phyloP scores from a whole-genome alignment of 1,284 basidiomycete genomes.

The Rhodotorula glutinis region DNA sequence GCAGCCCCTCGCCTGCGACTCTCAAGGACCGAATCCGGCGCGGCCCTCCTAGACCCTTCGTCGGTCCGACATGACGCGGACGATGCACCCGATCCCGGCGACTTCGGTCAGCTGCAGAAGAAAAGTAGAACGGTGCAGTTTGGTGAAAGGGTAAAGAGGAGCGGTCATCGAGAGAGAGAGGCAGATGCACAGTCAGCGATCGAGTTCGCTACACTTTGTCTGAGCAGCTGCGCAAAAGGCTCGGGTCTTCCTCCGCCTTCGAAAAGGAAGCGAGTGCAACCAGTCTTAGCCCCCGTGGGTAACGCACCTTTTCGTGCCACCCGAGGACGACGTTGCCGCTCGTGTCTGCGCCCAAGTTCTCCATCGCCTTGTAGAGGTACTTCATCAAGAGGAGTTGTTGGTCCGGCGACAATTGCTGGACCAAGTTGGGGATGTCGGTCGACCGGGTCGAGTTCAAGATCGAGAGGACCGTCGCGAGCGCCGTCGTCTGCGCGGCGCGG shows the following conservation, averaged over 20 bases:
- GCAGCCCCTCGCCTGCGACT: too few species aligned
- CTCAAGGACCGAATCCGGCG: too few species aligned
- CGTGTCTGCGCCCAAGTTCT: conserved; percentile 61
- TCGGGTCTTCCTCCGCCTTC: background rate
- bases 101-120: conserved; percentile 77
- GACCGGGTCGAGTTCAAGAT: conserved; percentile 94
- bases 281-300: background rate
- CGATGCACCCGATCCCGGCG: conserved; percentile 93
- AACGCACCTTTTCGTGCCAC: conserved; percentile 88
- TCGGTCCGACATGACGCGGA: conserved; percentile 94
- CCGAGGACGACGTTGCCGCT: conserved; percentile 80
- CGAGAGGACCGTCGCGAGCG: conserved; percentile 78
- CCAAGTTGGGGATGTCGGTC: conserved; percentile 73
- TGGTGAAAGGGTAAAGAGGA: too few species aligned
- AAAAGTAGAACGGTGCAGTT: too few species aligned
- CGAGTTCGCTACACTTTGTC: too few species aligned
- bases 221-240: too few species aligned
- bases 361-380: conserved; percentile 97
- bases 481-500: conserved; percentile 58
- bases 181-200: background rate
- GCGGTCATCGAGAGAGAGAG: too few species aligned
- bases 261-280: background rate
- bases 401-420: conserved; percentile 71
- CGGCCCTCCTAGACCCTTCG: conserved; percentile 60
- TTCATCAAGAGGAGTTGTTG: conserved; percentile 86